These are phyloP conservation scores for Parathielavia appendiculata DNA, from an alignment of 495 filamentous ascomycete species.

Conservation along the genomic window DNA sequence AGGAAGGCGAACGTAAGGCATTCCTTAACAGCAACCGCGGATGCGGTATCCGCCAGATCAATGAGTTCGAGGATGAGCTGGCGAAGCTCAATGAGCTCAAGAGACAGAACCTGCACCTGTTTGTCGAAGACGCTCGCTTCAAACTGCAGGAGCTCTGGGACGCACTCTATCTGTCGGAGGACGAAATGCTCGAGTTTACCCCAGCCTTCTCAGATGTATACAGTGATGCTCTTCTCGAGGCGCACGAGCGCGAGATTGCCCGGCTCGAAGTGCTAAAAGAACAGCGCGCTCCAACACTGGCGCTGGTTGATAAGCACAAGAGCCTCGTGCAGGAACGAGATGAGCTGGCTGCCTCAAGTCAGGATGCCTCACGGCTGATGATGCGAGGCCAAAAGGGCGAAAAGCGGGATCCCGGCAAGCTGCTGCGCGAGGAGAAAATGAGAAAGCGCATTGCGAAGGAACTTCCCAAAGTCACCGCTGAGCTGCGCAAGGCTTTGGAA, in stretches of 20 bases:
- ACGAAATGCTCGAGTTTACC: conserved; percentile 96
- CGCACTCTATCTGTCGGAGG: conserved; percentile 85
- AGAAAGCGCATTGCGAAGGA: conserved; percentile 94
- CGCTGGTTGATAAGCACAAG: conserved; percentile 77
- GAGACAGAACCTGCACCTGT: conserved; percentile 86
- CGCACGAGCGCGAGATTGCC: conserved; percentile 83
- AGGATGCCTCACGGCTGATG: conserved; percentile 91
- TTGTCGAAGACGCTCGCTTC: conserved; percentile 87
- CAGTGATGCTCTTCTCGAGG: conserved; percentile 81
- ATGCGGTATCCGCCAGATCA: conserved; percentile 80
- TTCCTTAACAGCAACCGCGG: conserved; percentile 68
- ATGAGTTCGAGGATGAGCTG: conserved; percentile 90
- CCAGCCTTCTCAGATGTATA: conserved; percentile 85
- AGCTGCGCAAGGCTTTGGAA: conserved; percentile 77
- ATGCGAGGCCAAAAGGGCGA: conserved; percentile 82
- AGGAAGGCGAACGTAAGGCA: conserved; percentile 71
- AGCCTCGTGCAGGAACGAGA: conserved; percentile 82
- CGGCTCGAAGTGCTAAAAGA: conserved; percentile 78
- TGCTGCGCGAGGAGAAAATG: conserved; percentile 98
- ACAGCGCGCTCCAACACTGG: conserved; percentile 77
- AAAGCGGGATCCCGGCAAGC: conserved; percentile 83
- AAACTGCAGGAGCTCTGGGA: conserved; percentile 95
- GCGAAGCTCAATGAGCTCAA: conserved; percentile 84
- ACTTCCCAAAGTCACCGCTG: conserved; percentile 79
- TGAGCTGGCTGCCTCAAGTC: conserved; percentile 77